Evolutionary conservation across 305 asterid species (phyloP).

Genomic region (Fraxinus latifolia): DNA sequence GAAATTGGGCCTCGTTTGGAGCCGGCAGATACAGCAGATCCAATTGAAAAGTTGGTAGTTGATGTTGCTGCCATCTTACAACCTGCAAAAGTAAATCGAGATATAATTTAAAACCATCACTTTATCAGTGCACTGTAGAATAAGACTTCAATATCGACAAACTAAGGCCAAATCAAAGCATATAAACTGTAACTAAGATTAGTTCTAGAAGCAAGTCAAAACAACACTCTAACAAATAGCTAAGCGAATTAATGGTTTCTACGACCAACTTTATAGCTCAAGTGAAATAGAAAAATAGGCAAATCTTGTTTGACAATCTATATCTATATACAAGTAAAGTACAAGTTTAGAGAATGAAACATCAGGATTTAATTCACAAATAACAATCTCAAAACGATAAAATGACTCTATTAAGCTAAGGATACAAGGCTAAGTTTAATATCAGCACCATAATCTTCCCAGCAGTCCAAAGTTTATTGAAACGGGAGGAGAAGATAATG

Average conservation of each 20-base stretch:
- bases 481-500: neutral
- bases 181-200: neutral
- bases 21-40: conserved; percentile 50
- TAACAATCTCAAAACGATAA: neutral
- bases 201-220: neutral
- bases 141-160: neutral
- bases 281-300: neutral
- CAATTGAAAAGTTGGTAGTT: conserved; percentile 56
- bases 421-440: neutral
- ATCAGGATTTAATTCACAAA: neutral
- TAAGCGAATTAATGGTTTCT: neutral
- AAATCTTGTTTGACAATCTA: neutral
- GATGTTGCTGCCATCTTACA: conserved; percentile 65
- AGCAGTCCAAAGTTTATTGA: neutral
- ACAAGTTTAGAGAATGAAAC: neutral
- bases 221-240: neutral
- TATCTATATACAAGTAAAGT: neutral
- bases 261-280: neutral
- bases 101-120: neutral
- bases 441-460: neutral
- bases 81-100: conserved; percentile 32
- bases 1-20: conserved; percentile 37
- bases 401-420: neutral
- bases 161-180: neutral
- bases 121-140: neutral